Percentiles rank a stretch among this genome's conserved stretches.
Conservation (phyloP, 2,329 filamentous ascomycete species). For the Colletotrichum falcatum region DNA sequence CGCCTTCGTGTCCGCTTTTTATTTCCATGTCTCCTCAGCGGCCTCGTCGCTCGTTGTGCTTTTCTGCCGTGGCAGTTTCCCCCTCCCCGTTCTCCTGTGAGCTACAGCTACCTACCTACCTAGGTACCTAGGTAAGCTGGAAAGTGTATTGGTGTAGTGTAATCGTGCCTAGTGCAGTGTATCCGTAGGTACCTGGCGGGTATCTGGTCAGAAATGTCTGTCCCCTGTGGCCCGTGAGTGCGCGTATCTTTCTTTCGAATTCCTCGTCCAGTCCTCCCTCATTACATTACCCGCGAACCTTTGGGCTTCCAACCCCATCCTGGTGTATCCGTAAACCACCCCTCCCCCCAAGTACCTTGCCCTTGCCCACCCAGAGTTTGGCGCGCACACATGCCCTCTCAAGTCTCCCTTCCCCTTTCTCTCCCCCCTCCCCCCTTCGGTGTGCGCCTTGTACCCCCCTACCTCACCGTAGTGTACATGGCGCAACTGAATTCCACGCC, state of each 20-base stretch:
- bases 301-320: constrained; percentile 10
- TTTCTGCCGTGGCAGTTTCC: not conserved
- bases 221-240: constrained; percentile 5
- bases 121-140: not conserved
- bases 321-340: not conserved
- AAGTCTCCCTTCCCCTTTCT: not conserved
- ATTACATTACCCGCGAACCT: constrained; percentile 17
- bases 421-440: not conserved
- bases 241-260: constrained; percentile 22
- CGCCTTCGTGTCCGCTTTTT: constrained; percentile 33
- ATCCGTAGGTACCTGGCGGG: not conserved
- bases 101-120: not conserved
- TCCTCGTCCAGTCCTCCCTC: constrained; percentile 8
- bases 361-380: not conserved
- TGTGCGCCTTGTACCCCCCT: not conserved
- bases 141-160: not conserved
- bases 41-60: not conserved
- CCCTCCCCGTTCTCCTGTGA: not conserved
- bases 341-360: not conserved
- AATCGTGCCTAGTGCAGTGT: not conserved
- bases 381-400: not conserved
- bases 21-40: not conserved
- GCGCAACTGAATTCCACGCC: not conserved
- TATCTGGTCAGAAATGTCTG: not conserved
- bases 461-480: not conserved